Evolutionary conservation across 192 early-diverging fungal genomes (phyloP).

Genomic region (Thamnidium elegans): DNA sequence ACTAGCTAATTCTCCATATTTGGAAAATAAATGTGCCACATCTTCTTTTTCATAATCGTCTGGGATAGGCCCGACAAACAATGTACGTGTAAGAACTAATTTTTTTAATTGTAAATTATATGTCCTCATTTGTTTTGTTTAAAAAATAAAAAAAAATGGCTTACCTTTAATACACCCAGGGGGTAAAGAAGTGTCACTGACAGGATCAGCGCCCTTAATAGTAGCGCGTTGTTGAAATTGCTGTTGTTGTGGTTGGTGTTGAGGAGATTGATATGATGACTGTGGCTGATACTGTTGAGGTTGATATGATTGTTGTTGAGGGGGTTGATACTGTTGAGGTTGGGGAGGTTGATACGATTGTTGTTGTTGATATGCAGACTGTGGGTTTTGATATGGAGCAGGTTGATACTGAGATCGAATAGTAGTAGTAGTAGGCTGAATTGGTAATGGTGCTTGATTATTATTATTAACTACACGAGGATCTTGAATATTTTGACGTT

Average conservation of each 20-base stretch:
- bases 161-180: conserved; percentile 32
- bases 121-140: too few species aligned
- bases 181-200: conserved; percentile 27
- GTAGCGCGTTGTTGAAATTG: background rate
- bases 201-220: background rate
- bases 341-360: conserved; percentile 2
- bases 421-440: background rate
- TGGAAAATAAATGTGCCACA: conserved; percentile 19
- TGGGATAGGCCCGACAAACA: conserved; percentile 38
- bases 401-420: background rate
- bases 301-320: background rate
- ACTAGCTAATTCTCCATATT: conserved; percentile 32
- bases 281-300: background rate
- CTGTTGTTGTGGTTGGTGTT: background rate
- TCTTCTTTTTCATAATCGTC: conserved; percentile 27
- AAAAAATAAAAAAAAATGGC: too few species aligned
- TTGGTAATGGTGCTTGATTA: too few species aligned
- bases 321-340: background rate
- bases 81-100: conserved; percentile 34
- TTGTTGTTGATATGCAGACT: background rate
- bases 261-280: conserved; percentile 4
- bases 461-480: background rate
- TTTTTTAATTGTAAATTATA: too few species aligned
- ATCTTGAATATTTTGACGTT: conserved; percentile 8
- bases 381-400: background rate